These are phyloP conservation scores for Tricholoma sp. DNA, from an alignment of 768 basidiomycete species.

Conservation along the genomic window DNA sequence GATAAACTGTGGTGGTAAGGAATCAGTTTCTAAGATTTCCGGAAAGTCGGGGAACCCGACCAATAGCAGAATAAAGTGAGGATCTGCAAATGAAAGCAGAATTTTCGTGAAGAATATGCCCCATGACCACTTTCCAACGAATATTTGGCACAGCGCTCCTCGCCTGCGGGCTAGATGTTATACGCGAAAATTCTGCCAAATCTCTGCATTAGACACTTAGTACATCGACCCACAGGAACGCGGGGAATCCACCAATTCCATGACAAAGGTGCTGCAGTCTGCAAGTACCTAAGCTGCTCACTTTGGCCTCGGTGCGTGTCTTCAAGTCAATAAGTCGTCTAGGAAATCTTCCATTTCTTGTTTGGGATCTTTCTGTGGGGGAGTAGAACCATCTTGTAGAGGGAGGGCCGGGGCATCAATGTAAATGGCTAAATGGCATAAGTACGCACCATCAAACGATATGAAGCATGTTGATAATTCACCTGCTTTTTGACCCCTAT, in stretches of 20 bases:
- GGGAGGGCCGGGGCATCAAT: conserved; percentile 20
- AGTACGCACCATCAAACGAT: not conserved
- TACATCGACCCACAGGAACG: not conserved
- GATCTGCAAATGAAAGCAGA: no score
- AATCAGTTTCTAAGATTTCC: no score
- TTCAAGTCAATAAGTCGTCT: conserved; percentile 1
- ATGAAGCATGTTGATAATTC: conserved; percentile 6
- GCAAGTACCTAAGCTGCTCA: not conserved
- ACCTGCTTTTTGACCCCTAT: conserved; percentile 36
- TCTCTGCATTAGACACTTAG: not conserved
- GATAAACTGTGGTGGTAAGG: no score
- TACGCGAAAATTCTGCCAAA: not conserved
- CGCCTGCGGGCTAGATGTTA: no score
- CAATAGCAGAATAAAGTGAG: no score
- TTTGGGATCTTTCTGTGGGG: conserved; percentile 7
- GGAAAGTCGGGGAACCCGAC: no score
- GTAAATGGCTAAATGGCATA: conserved; percentile 4
- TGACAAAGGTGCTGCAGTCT: not conserved
- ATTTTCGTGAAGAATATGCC: no score
- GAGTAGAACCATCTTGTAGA: not conserved
- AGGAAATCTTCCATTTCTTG: conserved; percentile 14
- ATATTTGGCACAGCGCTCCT: no score
- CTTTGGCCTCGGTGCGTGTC: not conserved
- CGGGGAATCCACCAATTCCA: not conserved
- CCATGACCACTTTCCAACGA: no score